Conservation (phyloP, 23 red algal species). For the Gracilariopsis chorda region DNA sequence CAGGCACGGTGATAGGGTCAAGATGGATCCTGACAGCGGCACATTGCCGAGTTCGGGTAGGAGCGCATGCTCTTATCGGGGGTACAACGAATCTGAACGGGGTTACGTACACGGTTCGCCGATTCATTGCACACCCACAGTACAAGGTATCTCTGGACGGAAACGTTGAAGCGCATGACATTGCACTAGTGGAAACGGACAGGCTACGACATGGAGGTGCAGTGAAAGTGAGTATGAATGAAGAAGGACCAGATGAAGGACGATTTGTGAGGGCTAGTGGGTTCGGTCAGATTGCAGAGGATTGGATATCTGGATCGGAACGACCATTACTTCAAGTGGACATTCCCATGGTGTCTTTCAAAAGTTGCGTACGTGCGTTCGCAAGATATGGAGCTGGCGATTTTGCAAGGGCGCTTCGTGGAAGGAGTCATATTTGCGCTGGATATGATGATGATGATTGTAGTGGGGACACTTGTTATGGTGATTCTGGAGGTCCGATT, state of each 20-base stretch:
- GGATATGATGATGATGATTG: slow-evolving; percentile 53
- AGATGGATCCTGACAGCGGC: slow-evolving; percentile 54
- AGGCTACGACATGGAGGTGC: neutral
- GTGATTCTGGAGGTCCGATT: slow-evolving; percentile 47
- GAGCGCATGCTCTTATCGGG: neutral
- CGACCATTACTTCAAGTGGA: slow-evolving; percentile 38
- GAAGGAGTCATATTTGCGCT: slow-evolving; percentile 50
- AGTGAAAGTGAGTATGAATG: slow-evolving; percentile 13
- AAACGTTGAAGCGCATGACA: slow-evolving; percentile 12
- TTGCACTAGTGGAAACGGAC: slow-evolving; percentile 10
- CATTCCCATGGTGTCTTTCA: slow-evolving; percentile 8
- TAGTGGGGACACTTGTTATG: slow-evolving; percentile 45
- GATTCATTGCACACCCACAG: slow-evolving; percentile 15
- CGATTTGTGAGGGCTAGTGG: slow-evolving; percentile 21
- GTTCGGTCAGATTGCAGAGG: slow-evolving; percentile 7
- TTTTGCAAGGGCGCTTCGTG: slow-evolving; percentile 11
- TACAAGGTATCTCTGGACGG: neutral
- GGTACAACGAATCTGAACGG: slow-evolving; percentile 7
- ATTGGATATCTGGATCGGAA: neutral
- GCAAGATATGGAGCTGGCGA: slow-evolving; percentile 11
- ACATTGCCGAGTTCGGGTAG: slow-evolving; percentile 42
- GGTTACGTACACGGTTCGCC: neutral
- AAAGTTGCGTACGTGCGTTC: slow-evolving; percentile 21
- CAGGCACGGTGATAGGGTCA: slow-evolving; percentile 28
- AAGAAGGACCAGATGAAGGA: neutral